Evolutionary conservation across 345 rosid genomes (phyloP), one percentile per base, ranked within the genome.

Genomic region (Hibiscus trionum): DNA sequence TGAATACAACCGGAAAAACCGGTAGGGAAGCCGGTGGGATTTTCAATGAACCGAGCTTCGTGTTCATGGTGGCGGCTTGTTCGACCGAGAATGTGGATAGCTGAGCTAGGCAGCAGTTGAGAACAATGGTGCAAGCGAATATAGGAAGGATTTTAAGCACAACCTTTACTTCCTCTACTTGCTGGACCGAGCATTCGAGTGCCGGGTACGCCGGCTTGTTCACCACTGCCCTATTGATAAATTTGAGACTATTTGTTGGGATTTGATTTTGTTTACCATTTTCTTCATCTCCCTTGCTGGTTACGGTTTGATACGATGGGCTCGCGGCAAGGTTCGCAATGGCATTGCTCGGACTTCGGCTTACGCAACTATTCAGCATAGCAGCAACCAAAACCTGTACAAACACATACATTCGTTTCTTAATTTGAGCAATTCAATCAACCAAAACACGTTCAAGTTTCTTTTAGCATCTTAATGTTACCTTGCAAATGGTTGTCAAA

Each of bases 21-120:
- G 96, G 96, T 8, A 90, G 79, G 31, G 96, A 90, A 56, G 96
- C 91, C 8, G 96, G 91, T 14, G 96, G 89, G 71, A 88, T 78
- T 74, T 87, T 90, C 47, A 90, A 24, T 21, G 74, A 80, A 15
- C 85, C 87, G 0, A 90, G 79, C 72, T 84, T 84, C 24, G 91
- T 88, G 83, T 87, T 69, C 93, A 88, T 88, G 0, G 96, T 85
- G 5, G 87, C 82, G 11, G 93, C 93, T 83, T 90, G 96, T 52
- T 90, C 82, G 61, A 90, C 90, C 2, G 93, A 90, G 71, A 90
- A 90, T 24, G 93, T 87, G 11, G 93, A 86, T 60, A 90, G 96
- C 61, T 90, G 96, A 77, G 96, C 96, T 24, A 90, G 82, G 83
- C 93, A 90, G 76, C 93, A 90, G 69, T 90, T 90, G 11, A 88